These are phyloP conservation scores for Ganoderma sp. DNA, from an alignment of 1,284 basidiomycete genomes.

Conservation along the genomic window DNA sequence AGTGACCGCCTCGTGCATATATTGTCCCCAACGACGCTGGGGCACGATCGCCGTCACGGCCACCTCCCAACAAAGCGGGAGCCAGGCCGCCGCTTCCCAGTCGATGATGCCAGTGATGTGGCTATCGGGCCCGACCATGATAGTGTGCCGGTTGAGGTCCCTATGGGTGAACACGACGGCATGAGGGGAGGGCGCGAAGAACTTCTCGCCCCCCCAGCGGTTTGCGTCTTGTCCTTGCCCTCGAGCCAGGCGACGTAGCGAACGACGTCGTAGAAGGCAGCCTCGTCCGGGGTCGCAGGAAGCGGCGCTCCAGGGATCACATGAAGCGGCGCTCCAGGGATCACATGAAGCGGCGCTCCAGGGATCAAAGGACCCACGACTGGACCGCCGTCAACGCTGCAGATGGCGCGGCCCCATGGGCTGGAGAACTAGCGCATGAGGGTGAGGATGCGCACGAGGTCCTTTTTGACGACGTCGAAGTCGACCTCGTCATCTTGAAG, in stretches of 20 bases:
- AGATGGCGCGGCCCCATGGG: conserved; percentile 20
- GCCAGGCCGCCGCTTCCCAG: conserved; percentile 4
- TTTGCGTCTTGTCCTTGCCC: background rate
- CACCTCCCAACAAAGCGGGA: conserved; percentile 11
- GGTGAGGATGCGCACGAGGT: conserved; percentile 15
- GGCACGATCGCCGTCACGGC: conserved; percentile 1
- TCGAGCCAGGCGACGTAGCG: conserved; percentile 5
- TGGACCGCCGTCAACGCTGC: conserved; percentile 21
- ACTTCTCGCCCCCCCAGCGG: too few species aligned
- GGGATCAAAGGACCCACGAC: conserved; percentile 19
- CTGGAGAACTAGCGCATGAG: conserved; percentile 25
- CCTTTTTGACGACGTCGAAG: conserved; percentile 15
- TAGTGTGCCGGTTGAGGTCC: conserved; percentile 1
- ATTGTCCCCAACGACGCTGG: conserved; percentile 12
- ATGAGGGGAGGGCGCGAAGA: conserved; percentile 18
- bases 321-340: conserved; percentile 14
- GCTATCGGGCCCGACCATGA: background rate
- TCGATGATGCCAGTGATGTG: background rate
- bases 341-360: conserved; percentile 5
- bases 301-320: conserved; percentile 16
- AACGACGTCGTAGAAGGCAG: conserved; percentile 19
- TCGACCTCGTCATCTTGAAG: conserved; percentile 15
- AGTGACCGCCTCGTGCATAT: conserved; percentile 14
- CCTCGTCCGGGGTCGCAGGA: conserved; percentile 11
- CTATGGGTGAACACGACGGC: conserved; percentile 17